phyloP scores from a whole-genome alignment of 2,329 filamentous ascomycete species.

The Exophiala sideris region DNA sequence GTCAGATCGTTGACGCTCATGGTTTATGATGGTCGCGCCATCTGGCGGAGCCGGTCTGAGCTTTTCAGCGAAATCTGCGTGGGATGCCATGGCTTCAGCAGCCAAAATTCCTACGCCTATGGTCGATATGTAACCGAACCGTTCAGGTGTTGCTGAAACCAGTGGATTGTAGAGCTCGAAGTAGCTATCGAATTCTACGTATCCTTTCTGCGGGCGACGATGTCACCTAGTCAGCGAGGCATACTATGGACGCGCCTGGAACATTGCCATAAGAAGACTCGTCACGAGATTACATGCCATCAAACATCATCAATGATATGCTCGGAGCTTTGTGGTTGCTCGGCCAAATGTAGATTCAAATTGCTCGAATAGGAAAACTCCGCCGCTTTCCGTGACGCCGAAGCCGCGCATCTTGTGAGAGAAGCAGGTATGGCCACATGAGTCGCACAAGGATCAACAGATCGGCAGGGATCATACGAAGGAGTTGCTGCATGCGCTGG shows the following conservation, averaged over 20 bases:
- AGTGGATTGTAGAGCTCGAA: background rate
- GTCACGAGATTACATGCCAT: background rate
- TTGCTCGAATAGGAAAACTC: background rate
- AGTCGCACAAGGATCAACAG: too few species aligned
- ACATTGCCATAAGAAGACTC: background rate
- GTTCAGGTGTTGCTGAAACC: background rate
- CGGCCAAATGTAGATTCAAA: background rate
- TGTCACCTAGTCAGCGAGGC: background rate
- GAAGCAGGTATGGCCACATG: too few species aligned
- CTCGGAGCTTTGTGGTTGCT: background rate
- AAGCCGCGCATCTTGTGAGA: background rate
- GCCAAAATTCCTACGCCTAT: background rate
- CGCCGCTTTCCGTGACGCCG: background rate
- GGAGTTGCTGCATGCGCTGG: too few species aligned
- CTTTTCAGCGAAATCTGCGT: constrained; percentile 50
- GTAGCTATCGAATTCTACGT: background rate
- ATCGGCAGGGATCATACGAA: too few species aligned
- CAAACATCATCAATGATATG: background rate
- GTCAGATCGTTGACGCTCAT: constrained; percentile 43
- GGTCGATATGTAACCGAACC: background rate
- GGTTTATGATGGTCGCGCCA: constrained; percentile 44
- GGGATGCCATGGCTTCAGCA: constrained; percentile 21
- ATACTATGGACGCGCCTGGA: background rate
- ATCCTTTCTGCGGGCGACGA: background rate
- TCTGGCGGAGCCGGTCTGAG: constrained; percentile 43